Evolutionary conservation across 192 early-diverging fungal species (phyloP).

Genomic region (Umbelopsis sp.): DNA sequence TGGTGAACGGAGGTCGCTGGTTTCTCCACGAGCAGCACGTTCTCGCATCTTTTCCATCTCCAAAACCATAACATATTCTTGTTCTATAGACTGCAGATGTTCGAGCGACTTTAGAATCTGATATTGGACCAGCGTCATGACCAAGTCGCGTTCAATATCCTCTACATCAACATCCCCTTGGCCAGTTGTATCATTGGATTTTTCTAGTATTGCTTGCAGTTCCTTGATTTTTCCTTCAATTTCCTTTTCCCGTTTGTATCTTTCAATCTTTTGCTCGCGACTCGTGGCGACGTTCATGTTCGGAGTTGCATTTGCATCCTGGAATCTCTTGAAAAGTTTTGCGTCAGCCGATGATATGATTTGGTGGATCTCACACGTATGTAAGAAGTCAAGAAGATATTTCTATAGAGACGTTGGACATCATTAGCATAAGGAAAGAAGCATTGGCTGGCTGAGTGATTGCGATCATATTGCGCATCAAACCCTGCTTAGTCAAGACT

Average conservation of each 20-base stretch:
- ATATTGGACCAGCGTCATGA: constrained; percentile 72
- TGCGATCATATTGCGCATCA: background rate
- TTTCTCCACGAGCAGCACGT: constrained; percentile 21
- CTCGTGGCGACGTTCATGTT: constrained; percentile 49
- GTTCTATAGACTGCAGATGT: constrained; percentile 64
- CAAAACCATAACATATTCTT: constrained; percentile 80
- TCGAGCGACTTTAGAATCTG: constrained; percentile 74
- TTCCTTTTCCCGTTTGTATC: constrained; percentile 78
- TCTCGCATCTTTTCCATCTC: constrained; percentile 66
- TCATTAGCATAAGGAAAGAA: background rate
- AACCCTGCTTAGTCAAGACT: background rate
- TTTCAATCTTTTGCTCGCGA: constrained; percentile 72
- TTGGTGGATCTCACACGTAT: constrained; percentile 37
- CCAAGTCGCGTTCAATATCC: constrained; percentile 76
- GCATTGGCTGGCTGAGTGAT: background rate
- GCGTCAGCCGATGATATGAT: constrained; percentile 32
- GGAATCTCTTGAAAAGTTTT: constrained; percentile 23
- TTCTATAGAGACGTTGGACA: constrained; percentile 14
- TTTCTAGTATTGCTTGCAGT: constrained; percentile 25
- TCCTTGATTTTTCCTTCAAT: constrained; percentile 57
- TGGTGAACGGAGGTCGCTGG: background rate
- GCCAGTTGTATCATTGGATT: constrained; percentile 18
- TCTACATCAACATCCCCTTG: constrained; percentile 60
- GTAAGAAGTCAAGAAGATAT: constrained; percentile 42
- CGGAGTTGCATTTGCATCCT: background rate